Percentiles rank a stretch among this genome's conserved stretches.
These are phyloP conservation scores for Alternaria sp. DNA, from an alignment of 2,329 filamentous ascomycete genomes.

Conservation along the genomic window DNA sequence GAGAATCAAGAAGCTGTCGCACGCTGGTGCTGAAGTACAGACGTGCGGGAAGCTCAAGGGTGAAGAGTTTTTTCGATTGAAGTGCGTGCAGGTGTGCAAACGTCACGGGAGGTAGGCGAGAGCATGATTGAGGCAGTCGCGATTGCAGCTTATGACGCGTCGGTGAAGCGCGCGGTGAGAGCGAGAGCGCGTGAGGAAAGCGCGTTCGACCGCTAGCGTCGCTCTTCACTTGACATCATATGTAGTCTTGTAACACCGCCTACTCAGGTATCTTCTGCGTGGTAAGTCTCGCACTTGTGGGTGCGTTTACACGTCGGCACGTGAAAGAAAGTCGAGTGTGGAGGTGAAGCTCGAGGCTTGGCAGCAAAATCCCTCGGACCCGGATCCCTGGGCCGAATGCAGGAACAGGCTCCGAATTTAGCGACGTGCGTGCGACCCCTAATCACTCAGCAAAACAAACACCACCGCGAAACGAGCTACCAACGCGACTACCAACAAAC, in stretches of 20 bases:
- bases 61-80: background rate
- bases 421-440: background rate
- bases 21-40: too few species aligned
- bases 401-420: constrained; percentile 13
- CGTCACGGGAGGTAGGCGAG: constrained; percentile 2
- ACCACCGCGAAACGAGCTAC: background rate
- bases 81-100: background rate
- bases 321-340: background rate
- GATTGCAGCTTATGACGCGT: constrained; percentile 12
- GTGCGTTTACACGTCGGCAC: background rate
- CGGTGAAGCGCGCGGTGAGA: constrained; percentile 2
- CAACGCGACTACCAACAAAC: background rate
- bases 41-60: too few species aligned
- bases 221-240: background rate
- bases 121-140: constrained; percentile 7
- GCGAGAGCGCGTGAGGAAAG: constrained; percentile 8
- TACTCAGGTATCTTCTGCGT: background rate
- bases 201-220: constrained; percentile 9
- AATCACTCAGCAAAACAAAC: background rate
- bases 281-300: background rate
- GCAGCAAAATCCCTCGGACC: background rate
- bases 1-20: too few species aligned
- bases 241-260: too few species aligned
- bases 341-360: constrained; percentile 7
- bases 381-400: constrained; percentile 2